Conservation (phyloP, 306 rosid species). For the Arachis hypogaea region DNA sequence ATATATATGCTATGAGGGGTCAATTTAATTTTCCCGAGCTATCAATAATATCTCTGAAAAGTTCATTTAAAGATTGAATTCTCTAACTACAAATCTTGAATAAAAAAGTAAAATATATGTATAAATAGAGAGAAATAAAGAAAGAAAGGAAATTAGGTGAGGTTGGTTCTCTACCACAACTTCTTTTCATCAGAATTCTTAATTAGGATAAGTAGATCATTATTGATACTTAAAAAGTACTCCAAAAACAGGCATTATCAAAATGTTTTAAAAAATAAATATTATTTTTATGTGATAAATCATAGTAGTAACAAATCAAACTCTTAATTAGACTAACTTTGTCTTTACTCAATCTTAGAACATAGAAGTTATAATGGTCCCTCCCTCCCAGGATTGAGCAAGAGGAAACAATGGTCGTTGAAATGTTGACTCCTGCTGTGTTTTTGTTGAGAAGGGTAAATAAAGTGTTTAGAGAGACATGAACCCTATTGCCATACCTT, state of each 20-base stretch:
- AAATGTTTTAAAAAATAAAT: no score
- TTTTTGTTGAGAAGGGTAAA: background rate
- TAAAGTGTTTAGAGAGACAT: no score
- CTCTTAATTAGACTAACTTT: background rate
- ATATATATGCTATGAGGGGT: background rate
- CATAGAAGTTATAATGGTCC: no score
- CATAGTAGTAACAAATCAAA: no score
- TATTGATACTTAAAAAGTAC: background rate
- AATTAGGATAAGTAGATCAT: background rate
- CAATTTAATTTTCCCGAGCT: background rate
- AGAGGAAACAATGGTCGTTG: background rate
- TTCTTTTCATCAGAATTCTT: conserved; percentile 12
- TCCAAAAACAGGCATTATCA: no score
- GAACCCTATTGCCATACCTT: no score
- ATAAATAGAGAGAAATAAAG: background rate
- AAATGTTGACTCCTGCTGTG: background rate
- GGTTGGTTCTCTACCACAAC: conserved; percentile 33
- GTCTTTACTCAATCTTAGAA: background rate
- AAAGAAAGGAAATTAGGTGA: conserved; percentile 29
- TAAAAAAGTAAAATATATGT: no score
- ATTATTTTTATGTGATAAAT: no score
- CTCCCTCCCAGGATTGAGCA: background rate
- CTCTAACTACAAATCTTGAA: no score
- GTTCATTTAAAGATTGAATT: background rate
- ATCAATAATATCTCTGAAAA: background rate